phyloP scores from a whole-genome alignment of 768 basidiomycete species.

The Auricularia auricula-judae region DNA sequence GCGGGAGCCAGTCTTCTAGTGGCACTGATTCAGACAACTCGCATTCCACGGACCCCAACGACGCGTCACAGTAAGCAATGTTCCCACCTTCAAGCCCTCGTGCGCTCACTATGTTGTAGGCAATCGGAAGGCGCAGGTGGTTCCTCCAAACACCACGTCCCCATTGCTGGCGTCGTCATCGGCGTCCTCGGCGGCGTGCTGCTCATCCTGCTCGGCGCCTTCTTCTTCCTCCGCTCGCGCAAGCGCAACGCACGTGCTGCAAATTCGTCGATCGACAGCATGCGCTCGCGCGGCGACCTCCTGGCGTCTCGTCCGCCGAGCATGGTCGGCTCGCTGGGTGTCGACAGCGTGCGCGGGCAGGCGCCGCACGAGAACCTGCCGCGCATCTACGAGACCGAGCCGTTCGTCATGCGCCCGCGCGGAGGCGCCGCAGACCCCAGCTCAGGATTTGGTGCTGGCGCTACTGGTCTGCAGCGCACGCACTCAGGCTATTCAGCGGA shows the following conservation, averaged over 20 bases:
- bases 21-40: neutral
- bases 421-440: neutral
- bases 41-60: neutral
- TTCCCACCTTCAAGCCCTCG: neutral
- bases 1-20: too few relatives aligned
- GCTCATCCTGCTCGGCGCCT: neutral
- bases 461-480: neutral
- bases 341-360: neutral
- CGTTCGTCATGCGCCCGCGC: constrained; percentile 1
- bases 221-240: neutral
- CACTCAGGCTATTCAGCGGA: neutral
- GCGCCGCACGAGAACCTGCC: constrained; percentile 1
- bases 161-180: neutral
- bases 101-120: neutral
- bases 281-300: neutral
- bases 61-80: neutral
- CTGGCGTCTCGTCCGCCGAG: neutral
- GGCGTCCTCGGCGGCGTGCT: neutral
- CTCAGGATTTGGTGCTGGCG: neutral
- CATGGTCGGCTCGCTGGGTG: neutral
- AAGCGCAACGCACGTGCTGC: neutral
- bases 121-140: neutral
- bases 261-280: neutral
- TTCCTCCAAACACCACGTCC: neutral
- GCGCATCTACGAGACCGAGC: neutral